Base-by-base conservation (phyloP, 768 basidiomycete species). In the Mycena alexandri region DNA sequence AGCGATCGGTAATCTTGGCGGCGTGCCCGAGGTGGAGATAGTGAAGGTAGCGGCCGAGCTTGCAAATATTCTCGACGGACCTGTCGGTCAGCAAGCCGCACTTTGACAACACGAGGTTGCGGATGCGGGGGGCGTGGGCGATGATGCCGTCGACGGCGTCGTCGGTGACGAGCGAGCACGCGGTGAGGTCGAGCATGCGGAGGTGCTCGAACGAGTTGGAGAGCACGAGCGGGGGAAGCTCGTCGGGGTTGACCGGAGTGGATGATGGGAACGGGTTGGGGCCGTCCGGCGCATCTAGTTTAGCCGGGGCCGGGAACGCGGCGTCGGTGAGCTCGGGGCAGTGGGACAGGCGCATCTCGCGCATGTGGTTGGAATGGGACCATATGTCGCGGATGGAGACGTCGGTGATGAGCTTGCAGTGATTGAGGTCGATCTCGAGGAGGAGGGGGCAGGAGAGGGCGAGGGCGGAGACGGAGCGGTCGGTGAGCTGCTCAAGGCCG, bases 21-120 rank as follows among this genome's bases (percentile, higher is more conserved):
- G 94, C 93, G 81, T 99, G 97, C 9, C 96, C 98, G 44, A 99
- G 85, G 77, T 99, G 98, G 38, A 99, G 86, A 76, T 97, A 95
- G 76, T 99, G 98, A 38, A 99, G 77, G 76, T 96, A 89, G 76
- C 93, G 92, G n/a, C 96, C 96, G 19, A 99, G 85, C 74, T 84
- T 85, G 77, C 93, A 93, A 38, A 99, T 93, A 65, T 87, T 91
- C 71, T 92, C 90, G 42, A 99, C 88, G 2, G 93, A 86, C 63
- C 85, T 86, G 79, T 97, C 94, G 9, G 95, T 94, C 73, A 98
- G 81, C 48, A 87, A 77, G 12, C 79, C 76, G 75, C 96, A 98
- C 77, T 96, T 97, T 48, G 95, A 93, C 51, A 98, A 79, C 48
- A 95, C 93, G 43, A 98, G 82, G 72, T 91, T 94, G 67, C 96